Conservation (phyloP, 768 basidiomycete genomes). For the Tulasnella sp. region DNA sequence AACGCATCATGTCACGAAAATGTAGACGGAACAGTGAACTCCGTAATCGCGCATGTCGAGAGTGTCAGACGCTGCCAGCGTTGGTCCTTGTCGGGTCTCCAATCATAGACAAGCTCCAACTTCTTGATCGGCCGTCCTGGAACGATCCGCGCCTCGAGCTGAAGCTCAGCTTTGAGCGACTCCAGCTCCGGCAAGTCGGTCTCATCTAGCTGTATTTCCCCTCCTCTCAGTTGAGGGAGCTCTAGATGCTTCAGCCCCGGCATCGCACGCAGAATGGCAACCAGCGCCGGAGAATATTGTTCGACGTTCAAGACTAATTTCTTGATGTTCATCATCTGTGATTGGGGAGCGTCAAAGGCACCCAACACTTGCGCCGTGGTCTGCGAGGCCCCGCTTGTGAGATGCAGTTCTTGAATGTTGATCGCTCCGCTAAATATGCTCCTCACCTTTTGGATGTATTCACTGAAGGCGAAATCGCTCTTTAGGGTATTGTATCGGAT, state of each 20-base stretch:
- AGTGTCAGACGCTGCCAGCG: no score
- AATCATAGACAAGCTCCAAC: no score
- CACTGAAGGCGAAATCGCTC: neutral
- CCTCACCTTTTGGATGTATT: neutral
- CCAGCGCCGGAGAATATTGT: neutral
- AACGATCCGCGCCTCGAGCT: neutral
- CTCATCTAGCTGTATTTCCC: neutral
- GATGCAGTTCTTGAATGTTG: neutral
- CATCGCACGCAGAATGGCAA: neutral
- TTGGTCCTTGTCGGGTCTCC: no score
- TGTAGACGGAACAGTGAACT: no score
- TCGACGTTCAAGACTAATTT: neutral
- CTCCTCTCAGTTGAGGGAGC: neutral
- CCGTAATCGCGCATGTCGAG: no score
- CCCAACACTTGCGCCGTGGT: no score
- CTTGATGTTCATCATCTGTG: neutral
- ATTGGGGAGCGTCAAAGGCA: neutral
- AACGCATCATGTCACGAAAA: no score
- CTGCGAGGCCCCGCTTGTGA: neutral
- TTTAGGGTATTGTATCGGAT: no score
- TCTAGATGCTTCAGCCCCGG: neutral
- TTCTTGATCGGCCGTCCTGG: neutral
- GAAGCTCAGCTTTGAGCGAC: neutral
- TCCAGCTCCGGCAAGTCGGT: neutral
- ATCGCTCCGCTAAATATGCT: neutral